Base-by-base conservation (phyloP, 176 grass and related monocot species). In the Metroxylon sagu region DNA sequence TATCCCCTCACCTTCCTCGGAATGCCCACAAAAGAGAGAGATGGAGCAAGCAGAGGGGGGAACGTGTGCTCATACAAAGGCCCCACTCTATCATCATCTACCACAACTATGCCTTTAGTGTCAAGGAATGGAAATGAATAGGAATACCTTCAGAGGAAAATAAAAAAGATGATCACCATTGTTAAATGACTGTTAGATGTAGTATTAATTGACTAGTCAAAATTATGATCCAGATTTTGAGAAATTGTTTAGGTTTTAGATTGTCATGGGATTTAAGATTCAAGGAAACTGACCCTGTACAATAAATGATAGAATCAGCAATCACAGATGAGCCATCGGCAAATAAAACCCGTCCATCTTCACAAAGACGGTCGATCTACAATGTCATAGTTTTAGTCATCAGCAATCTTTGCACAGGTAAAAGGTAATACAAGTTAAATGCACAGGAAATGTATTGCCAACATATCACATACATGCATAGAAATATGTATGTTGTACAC, bases 51-150 rank as follows among this genome's bases (percentile, higher is more conserved):
- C 4, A 54, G 49, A 23, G 81, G 66, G 49, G 71, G 76, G 51
- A 85, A 77, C 0, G 58, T 72, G 64, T 83, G 81, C 75, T 84
- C 75, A 67, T 39, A 74, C 31, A 78, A 71, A 57, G 75, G 81
- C 7, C 75, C 70, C 0, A 86, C 58, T 25, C 74, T 43, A 60
- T 61, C 48, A 52, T 81, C 77, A 57, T 86, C 83, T 10, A 81
- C 59, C 52, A 52, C 19, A 12, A 86, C 50, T 12, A 0, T 1
- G 0, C 54, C 78, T 2, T 26, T 62, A 1, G 78, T 77, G 26
- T 79, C 75, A 18, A 84, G 70, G 67, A 84, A 84, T 27, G 81
- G 70, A 60, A 74, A 74, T 5, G 69, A 66, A 48, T 77, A 74
- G 6, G 19, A 59, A 50, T 71, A 59, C 54, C 68, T 59, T 28